Evolutionary conservation across 352 stramenopile species (phyloP).

Genomic region (Lagenidium giganteum): DNA sequence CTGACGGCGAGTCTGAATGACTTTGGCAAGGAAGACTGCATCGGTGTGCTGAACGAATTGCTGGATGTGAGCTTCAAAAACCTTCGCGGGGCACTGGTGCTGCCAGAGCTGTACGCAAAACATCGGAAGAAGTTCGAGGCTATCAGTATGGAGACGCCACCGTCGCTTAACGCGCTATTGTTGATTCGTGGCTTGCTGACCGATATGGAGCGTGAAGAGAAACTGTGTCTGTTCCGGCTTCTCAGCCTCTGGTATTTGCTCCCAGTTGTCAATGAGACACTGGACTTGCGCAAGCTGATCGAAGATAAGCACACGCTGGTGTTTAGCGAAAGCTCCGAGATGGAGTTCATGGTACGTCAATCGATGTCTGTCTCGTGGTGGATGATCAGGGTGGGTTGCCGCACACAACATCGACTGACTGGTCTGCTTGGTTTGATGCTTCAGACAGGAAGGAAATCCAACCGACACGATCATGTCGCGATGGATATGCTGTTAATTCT

Average conservation of each 20-base stretch:
- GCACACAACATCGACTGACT: not conserved
- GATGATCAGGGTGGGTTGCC: not conserved
- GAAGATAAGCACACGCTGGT: constrained; percentile 49
- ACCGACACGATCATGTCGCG: constrained; percentile 32
- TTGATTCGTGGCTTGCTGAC: constrained; percentile 39
- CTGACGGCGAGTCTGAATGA: constrained; percentile 7
- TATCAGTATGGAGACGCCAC: constrained; percentile 31
- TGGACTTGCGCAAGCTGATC: constrained; percentile 37
- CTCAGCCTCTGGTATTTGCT: constrained; percentile 49
- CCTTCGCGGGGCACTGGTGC: constrained; percentile 47
- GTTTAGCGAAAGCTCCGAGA: constrained; percentile 53
- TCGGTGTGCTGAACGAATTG: constrained; percentile 48
- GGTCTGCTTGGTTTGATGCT: not conserved
- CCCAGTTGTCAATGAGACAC: constrained; percentile 24
- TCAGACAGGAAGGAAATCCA: constrained; percentile 34
- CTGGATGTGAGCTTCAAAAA: constrained; percentile 67
- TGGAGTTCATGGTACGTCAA: constrained; percentile 50
- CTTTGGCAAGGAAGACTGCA: constrained; percentile 20
- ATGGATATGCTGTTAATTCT: constrained; percentile 50
- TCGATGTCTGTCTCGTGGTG: not conserved
- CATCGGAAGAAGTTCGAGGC: constrained; percentile 29
- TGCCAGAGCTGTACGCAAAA: constrained; percentile 33
- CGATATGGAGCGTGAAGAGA: constrained; percentile 37
- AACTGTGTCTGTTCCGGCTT: constrained; percentile 47
- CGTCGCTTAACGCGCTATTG: constrained; percentile 33